Conservation (phyloP, 2,329 filamentous ascomycete species). For the Clarireedia hainanense region DNA sequence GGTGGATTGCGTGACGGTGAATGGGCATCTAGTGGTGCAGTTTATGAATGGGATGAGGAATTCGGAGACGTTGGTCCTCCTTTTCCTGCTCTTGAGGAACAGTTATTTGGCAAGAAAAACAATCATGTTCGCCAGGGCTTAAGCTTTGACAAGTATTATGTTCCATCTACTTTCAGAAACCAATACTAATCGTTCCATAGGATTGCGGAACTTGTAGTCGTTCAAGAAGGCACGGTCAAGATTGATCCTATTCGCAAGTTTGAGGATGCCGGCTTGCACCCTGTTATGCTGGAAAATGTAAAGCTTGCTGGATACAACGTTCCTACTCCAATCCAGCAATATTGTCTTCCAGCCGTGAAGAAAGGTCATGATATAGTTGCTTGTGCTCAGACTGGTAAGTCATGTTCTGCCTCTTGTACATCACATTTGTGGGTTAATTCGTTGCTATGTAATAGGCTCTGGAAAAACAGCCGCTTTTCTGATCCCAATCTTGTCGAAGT, state of each 20-base stretch:
- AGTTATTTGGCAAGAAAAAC: slow-evolving; percentile 59
- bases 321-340: slow-evolving; percentile 84
- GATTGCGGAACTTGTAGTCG: slow-evolving; percentile 46
- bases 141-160: slow-evolving; percentile 52
- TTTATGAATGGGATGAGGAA: slow-evolving; percentile 82
- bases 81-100: slow-evolving; percentile 60
- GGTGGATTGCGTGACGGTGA: slow-evolving; percentile 20
- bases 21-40: slow-evolving; percentile 24
- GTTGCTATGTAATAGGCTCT: slow-evolving; percentile 54
- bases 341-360: slow-evolving; percentile 72
- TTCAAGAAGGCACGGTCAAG: slow-evolving; percentile 47
- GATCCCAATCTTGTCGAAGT: slow-evolving; percentile 76
- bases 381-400: slow-evolving; percentile 83
- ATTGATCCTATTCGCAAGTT: slow-evolving; percentile 52
- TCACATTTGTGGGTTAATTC: neutral
- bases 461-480: slow-evolving; percentile 94
- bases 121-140: slow-evolving; percentile 45
- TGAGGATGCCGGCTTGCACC: slow-evolving; percentile 74
- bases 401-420: neutral
- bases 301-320: slow-evolving; percentile 58
- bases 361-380: slow-evolving; percentile 76
- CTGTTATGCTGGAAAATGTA: slow-evolving; percentile 72
- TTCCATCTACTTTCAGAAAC: neutral
- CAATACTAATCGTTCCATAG: slow-evolving; percentile 32
- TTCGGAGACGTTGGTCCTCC: slow-evolving; percentile 77